Base-by-base conservation (phyloP, 208 protist genomes). In the Paratrypanosoma confusum region DNA sequence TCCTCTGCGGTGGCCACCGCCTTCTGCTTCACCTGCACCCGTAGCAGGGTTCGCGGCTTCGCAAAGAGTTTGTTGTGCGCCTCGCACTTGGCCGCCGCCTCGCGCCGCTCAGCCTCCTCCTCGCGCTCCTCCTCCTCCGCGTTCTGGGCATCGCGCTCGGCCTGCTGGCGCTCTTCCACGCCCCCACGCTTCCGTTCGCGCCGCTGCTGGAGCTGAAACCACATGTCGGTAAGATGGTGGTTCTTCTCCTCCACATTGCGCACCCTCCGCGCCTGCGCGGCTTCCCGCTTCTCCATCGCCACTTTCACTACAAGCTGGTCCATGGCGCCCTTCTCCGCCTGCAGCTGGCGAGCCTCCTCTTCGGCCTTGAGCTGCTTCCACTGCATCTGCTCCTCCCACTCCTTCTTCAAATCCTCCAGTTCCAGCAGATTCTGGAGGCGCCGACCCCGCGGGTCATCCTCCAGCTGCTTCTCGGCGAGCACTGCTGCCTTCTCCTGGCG, bases 211-310 rank as follows among this genome's bases (percentile, higher is more conserved):
- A 87, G 72, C 34, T 87, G 78, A 38, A 57, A 73, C 16, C 70
- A 53, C 23, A 91, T 66, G 32, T 64, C 68, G 46, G 81, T 59
- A 26, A 91, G 33, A 40, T 88, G 80, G 1, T 51, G 45, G 50
- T 77, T 79, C 59, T 85, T 85, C 39, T 77, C 71, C 26, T 60
- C 71, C 32, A 86, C 49, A 51, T 88, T 82, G 27, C 61, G 55
- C 42, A 77, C 42, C 4, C 71, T 58, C 22, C 24, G 18, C 24
- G 50, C 56, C 2, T 80, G 57, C 20, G 62, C n/a, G n/a, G n/a
- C 53, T 45, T 74, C 51, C 23, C 76, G 62, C 46, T 56, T 3
- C 33, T 76, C 62, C 25, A 28, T 47, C 17, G 20, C 1, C 3
- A 18, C 18, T 28, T 82, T 58, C n/a, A 67, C 71, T 20, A 53